Base-by-base conservation (phyloP, 495 filamentous ascomycete genomes). In the Penicillium fimorum region DNA sequence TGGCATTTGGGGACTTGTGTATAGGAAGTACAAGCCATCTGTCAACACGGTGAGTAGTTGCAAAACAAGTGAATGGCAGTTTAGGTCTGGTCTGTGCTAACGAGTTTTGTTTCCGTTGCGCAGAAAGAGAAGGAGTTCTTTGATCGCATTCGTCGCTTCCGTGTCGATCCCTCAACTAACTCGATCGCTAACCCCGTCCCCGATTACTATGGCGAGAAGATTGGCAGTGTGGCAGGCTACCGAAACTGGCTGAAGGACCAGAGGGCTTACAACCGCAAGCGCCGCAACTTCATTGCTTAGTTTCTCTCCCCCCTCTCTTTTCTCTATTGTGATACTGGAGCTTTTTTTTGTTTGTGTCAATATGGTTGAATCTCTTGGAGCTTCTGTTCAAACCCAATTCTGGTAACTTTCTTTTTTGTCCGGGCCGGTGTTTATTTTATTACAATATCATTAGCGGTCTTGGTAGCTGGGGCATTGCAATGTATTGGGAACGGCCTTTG, bases 181-280 rank as follows among this genome's bases (percentile, higher is more conserved):
- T 85, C 82, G 6, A 78, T 84, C 55, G 72, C 81, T 43, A 91
- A 91, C 67, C 87, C 87, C 0, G 86, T 93, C 15, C 84, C 84
- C 5, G 84, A 87, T 60, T 87, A 87, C 67, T 82, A 82, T 50
- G 79, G 94, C 48, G 94, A 98, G 79, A 97, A 96, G 82, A 96
- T 98, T 69, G 88, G 87, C 15, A 95, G 90, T 60, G 90, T 98
- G 37, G 82, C 84, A 55, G 92, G 88, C 47, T 98, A 97, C 65
- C 75, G 95, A 61, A 86, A 88, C 70, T 98, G 94, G 94, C 74
- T 98, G 68, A 96, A 93, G 79, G 94, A 98, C 70, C 95, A 97
- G 79, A 74, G 92, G 46, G 91, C 92, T n/a, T 98, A 94, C 72
- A 96, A 96, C 76, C 84, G 87, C 75, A 97, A 96, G 82, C 86